Evolutionary conservation across 2,329 filamentous ascomycete species (phyloP).

Genomic region (Xylariaceae sp.): DNA sequence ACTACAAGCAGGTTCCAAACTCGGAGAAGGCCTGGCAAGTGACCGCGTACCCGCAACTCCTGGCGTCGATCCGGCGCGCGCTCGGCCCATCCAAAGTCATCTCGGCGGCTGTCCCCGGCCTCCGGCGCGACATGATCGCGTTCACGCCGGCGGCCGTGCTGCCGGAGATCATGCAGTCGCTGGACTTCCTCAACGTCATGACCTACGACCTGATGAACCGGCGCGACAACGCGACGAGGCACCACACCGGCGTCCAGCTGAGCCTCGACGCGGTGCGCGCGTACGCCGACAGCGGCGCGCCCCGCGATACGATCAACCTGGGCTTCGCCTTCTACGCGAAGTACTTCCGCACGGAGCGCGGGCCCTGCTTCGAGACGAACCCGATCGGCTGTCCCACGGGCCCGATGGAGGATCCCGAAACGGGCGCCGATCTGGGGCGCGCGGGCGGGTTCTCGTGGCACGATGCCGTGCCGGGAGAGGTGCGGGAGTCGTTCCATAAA

Average conservation of each 20-base stretch:
- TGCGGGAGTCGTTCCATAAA: constrained; percentile 31
- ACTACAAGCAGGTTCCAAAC: constrained; percentile 68
- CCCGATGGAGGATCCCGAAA: constrained; percentile 60
- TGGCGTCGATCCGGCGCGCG: constrained; percentile 59
- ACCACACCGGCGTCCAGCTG: constrained; percentile 62
- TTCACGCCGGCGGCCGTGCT: constrained; percentile 60
- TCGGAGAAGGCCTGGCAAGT: constrained; percentile 61
- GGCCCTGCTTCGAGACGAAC: constrained; percentile 41
- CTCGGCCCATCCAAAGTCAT: constrained; percentile 62
- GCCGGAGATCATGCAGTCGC: constrained; percentile 58
- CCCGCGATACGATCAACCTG: constrained; percentile 60
- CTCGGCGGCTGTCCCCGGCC: constrained; percentile 68
- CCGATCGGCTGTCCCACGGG: constrained; percentile 63
- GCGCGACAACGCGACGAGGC: constrained; percentile 65
- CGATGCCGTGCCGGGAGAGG: constrained; percentile 32
- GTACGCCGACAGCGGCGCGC: constrained; percentile 61
- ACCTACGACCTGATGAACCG: constrained; percentile 75
- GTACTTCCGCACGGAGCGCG: constrained; percentile 60
- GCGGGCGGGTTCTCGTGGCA: constrained; percentile 38
- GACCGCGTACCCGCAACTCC: constrained; percentile 61
- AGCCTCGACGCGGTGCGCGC: constrained; percentile 59
- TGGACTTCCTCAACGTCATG: constrained; percentile 74
- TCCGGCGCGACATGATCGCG: constrained; percentile 67
- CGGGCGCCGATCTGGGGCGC: constrained; percentile 60
- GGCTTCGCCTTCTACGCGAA: constrained; percentile 73